Conservation (phyloP, 345 rosid species). For the Brassica napus region DNA sequence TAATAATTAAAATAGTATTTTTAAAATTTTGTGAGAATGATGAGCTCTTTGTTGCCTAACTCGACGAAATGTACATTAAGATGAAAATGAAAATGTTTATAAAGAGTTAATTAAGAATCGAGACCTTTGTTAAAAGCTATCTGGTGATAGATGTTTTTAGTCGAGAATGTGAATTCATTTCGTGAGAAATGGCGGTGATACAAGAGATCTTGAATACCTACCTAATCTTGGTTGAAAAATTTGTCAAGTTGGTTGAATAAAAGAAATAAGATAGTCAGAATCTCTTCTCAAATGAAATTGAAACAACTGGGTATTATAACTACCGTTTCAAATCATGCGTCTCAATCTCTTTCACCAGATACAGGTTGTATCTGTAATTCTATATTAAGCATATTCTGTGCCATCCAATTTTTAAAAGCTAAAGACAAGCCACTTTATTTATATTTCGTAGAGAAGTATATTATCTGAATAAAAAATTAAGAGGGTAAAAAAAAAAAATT, state of each 20-base stretch:
- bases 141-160: neutral
- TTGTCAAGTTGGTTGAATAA: neutral
- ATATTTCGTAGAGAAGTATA: neutral
- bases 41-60: neutral
- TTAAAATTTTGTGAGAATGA: neutral
- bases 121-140: neutral
- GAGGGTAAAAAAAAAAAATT: no score
- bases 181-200: neutral
- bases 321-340: slow-evolving; percentile 34
- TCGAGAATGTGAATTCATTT: neutral
- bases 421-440: neutral
- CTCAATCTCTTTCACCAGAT: slow-evolving; percentile 15
- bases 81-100: neutral
- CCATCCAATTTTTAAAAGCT: slow-evolving; percentile 10
- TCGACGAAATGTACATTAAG: neutral
- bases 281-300: slow-evolving; percentile 31
- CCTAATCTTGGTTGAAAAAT: neutral
- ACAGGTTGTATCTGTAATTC: neutral
- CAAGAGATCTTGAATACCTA: neutral
- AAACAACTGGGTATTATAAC: slow-evolving; percentile 11
- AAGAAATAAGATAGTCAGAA: slow-evolving; percentile 26
- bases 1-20: no score
- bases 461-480: neutral
- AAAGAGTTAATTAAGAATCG: neutral
- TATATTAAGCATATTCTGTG: slow-evolving; percentile 10